Percentiles rank a stretch among this genome's conserved stretches.
Conservation (phyloP, 2,329 filamentous ascomycete genomes). For the Diaporthe sp. region DNA sequence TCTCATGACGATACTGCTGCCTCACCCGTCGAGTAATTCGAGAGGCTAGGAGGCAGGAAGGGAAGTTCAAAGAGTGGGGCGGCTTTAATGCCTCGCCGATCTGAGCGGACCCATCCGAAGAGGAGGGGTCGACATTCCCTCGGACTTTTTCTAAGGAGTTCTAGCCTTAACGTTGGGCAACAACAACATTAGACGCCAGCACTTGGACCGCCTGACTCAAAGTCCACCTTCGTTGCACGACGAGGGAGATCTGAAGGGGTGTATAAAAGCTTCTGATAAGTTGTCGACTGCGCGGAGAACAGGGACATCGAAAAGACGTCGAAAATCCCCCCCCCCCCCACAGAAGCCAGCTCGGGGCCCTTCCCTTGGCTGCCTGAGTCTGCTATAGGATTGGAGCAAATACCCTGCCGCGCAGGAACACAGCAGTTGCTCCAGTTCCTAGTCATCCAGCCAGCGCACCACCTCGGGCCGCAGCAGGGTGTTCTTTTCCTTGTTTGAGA, state of each 20-base stretch:
- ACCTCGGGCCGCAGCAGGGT: slow-evolving; percentile 14
- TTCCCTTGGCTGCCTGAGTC: neutral
- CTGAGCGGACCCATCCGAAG: slow-evolving; percentile 27
- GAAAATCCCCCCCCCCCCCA: neutral
- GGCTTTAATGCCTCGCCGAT: slow-evolving; percentile 29
- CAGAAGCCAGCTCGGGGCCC: neutral
- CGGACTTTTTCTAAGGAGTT: neutral
- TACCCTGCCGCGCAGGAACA: neutral
- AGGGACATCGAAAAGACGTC: neutral
- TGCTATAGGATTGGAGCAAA: slow-evolving; percentile 9
- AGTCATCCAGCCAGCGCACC: slow-evolving; percentile 11
- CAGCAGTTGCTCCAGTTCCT: slow-evolving; percentile 12
- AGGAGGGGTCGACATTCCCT: slow-evolving; percentile 22
- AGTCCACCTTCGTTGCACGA: neutral
- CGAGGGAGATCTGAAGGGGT: neutral
- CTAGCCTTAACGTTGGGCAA: slow-evolving; percentile 13
- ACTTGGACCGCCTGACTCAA: slow-evolving; percentile 7
- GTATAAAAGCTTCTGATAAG: neutral
- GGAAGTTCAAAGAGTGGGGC: slow-evolving; percentile 21
- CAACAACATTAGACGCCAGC: slow-evolving; percentile 2
- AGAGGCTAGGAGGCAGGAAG: neutral
- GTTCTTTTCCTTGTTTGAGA: slow-evolving; percentile 14
- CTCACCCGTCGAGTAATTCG: neutral
- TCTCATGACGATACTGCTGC: neutral
- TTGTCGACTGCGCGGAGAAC: neutral